A percentile compares a stretch with the other conserved stretches of the same genome.
phyloP scores from a whole-genome alignment of 2,329 filamentous ascomycete species.

The Orbilia oligospora region DNA sequence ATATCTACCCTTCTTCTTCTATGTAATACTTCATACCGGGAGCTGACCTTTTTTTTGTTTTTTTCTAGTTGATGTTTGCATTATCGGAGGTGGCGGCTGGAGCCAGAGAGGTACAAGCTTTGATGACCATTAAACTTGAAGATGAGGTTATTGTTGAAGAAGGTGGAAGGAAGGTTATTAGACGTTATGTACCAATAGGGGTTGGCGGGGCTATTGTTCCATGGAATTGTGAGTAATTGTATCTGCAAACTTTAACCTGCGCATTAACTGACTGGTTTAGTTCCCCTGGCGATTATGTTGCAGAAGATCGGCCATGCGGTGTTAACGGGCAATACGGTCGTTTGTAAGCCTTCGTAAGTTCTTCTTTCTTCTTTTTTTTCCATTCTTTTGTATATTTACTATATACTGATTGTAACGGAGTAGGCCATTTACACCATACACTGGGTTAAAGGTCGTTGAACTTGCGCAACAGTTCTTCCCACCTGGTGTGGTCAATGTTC shows the following conservation, averaged over 20 bases:
- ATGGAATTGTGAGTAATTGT: constrained; percentile 74
- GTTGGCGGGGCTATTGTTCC: constrained; percentile 73
- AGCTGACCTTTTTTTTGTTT: background rate
- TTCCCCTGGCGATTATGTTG: constrained; percentile 71
- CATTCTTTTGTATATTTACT: background rate
- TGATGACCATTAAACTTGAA: constrained; percentile 67
- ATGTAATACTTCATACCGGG: too few relatives aligned
- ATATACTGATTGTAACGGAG: constrained; percentile 42
- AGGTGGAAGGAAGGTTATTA: constrained; percentile 68
- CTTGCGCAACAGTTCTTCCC: constrained; percentile 74
- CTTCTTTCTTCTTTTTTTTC: constrained; percentile 11
- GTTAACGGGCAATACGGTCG: constrained; percentile 72
- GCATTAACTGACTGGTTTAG: constrained; percentile 14
- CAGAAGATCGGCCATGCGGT: constrained; percentile 74
- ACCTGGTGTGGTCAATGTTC: constrained; percentile 74
- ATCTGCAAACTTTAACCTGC: too few relatives aligned
- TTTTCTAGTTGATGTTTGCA: constrained; percentile 32
- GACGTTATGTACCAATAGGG: constrained; percentile 70
- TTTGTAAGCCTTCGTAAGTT: constrained; percentile 71
- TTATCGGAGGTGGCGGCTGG: background rate
- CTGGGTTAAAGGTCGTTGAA: constrained; percentile 74
- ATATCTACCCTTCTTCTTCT: background rate
- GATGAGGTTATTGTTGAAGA: constrained; percentile 71
- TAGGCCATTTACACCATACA: constrained; percentile 73
- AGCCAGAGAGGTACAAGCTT: constrained; percentile 17